Conservation (phyloP, 2,329 filamentous ascomycete species). For the Aspergillus sp. region DNA sequence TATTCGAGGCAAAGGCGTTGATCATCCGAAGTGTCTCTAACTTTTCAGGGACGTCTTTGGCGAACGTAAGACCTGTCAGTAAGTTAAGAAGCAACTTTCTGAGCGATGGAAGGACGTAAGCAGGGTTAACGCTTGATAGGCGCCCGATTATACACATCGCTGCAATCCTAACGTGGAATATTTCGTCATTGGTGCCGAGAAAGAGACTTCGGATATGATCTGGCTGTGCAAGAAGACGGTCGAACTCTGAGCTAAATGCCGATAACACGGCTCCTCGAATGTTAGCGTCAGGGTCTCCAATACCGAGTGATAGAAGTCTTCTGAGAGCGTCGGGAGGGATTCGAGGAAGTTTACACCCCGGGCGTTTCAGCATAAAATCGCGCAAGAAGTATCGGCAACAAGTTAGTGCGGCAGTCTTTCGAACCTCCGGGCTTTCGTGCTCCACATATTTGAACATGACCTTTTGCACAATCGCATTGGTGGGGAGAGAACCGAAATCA, state of each 20-base stretch:
- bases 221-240: conserved; percentile 92
- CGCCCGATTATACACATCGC: conserved; percentile 97
- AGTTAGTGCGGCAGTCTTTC: conserved; percentile 90
- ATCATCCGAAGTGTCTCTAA: conserved; percentile 94
- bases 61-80: conserved; percentile 93
- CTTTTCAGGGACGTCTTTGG: conserved; percentile 89
- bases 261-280: conserved; percentile 86
- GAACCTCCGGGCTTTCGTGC: conserved; percentile 88
- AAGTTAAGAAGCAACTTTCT: conserved; percentile 95
- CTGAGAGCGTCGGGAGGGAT: conserved; percentile 97
- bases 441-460: conserved; percentile 98
- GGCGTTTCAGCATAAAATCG: conserved; percentile 97
- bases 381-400: conserved; percentile 97
- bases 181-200: conserved; percentile 91
- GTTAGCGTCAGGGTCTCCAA: conserved; percentile 84
- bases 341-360: conserved; percentile 75
- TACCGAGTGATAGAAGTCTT: conserved; percentile 88
- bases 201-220: conserved; percentile 97
- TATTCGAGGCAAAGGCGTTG: conserved; percentile 87
- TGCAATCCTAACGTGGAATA: conserved; percentile 88
- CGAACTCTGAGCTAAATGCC: conserved; percentile 92
- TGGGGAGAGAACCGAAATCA: conserved; percentile 82
- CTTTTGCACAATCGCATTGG: conserved; percentile 97
- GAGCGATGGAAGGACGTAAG: conserved; percentile 93
- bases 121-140: conserved; percentile 85